Evolutionary conservation across 2,329 filamentous ascomycete species (phyloP), one percentile per base, ranked within the genome.

Genomic region (Onygenales sp.): DNA sequence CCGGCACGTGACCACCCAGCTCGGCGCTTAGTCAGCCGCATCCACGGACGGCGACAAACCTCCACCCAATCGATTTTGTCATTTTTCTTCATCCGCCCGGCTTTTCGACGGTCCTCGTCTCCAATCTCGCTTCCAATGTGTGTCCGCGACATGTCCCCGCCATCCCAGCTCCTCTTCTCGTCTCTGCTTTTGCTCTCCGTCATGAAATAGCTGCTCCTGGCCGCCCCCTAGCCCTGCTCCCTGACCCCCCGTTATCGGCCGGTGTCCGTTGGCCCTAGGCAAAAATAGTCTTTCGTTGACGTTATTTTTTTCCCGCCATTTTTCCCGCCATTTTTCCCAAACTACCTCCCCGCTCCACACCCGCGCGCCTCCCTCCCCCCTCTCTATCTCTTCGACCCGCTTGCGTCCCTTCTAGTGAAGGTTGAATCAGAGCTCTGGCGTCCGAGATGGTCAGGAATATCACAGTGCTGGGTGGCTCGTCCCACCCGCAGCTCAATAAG

Each of bases 391-490:
- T 52, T 46, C 36, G 36, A 39, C n/a, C 17, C 14, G 34, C 27
- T 39, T 31, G 27, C 9, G 6, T 21, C 11, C 14, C 56, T 59
- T 52, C 52, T 56, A 42, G 34, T 21, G 37, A 37, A 13, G 42
- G 44, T 42, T 51, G 44, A 52, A 49, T 55, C 51, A 39, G 13
- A 37, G 17, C 31, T 36, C 14, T 39, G 17, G 51, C 55, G 51
- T 52, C 57, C 57, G 67, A 49, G 2, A 95, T 96, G 90, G 91
- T 96, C 61, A 86, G 91, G 70, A 95, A 95, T 71, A 89, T 98
- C 60, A 88, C 95, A 66, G 82, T 98, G 58, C 84, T 98, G 59
- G 89, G 91, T 62, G 92, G 93, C 57, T 93, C 87, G 69, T 95
- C 91, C 65, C 92, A 97, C 75, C 91, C 91, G 17, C 78, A 86